phyloP scores from a whole-genome alignment of 495 filamentous ascomycete species.

The Penicillium atrosanguineum region DNA sequence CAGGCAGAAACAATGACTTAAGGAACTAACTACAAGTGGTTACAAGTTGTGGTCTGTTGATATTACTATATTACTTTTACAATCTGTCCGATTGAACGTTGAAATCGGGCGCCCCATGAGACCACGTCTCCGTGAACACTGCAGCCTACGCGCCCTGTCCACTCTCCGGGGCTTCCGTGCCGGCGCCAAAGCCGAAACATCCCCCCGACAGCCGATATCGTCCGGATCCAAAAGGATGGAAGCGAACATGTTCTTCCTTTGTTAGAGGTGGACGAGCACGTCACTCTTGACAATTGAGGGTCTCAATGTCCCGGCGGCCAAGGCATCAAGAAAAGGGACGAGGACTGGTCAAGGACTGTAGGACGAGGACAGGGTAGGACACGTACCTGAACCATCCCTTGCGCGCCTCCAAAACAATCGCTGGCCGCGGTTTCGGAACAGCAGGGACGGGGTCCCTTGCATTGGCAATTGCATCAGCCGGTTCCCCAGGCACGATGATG shows the following conservation, averaged over 20 bases:
- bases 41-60: not conserved
- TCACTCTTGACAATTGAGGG: not conserved
- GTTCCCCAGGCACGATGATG: not conserved
- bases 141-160: not conserved
- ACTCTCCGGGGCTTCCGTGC: slow-evolving; percentile 10
- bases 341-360: not conserved
- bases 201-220: not conserved
- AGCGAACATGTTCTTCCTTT: not conserved
- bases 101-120: not conserved
- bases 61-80: not conserved
- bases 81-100: not conserved
- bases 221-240: not conserved
- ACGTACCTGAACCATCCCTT: slow-evolving; percentile 33
- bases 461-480: slow-evolving; percentile 19
- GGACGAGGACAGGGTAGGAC: slow-evolving; percentile 9
- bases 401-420: slow-evolving; percentile 13
- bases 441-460: slow-evolving; percentile 15
- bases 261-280: not conserved
- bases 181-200: slow-evolving; percentile 7
- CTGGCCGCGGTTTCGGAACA: slow-evolving; percentile 6
- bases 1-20: not conserved
- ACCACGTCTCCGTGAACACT: not conserved
- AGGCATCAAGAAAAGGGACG: too few relatives aligned
- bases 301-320: not conserved
- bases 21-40: not conserved